These are phyloP conservation scores for Camellia sinensis DNA, from an alignment of 148 eudicot genomes.

Conservation along the genomic window DNA sequence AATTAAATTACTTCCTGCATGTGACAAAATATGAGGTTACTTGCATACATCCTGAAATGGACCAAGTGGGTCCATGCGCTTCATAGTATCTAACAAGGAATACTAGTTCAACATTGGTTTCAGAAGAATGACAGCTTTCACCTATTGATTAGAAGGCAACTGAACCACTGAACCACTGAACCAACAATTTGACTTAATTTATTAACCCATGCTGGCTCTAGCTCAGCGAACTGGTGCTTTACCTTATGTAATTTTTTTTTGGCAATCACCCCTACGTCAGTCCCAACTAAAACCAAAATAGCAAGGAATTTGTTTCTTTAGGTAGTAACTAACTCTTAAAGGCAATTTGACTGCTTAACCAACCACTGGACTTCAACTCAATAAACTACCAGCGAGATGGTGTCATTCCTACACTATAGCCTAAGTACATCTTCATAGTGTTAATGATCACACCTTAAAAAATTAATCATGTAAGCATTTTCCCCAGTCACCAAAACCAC, in stretches of 20 bases:
- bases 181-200: not conserved
- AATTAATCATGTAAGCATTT: not conserved
- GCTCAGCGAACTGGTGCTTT: too few relatives aligned
- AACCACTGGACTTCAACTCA: not conserved
- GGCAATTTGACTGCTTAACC: not conserved
- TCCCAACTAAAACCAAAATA: too few relatives aligned
- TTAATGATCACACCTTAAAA: not conserved
- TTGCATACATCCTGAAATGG: not conserved
- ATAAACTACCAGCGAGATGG: not conserved
- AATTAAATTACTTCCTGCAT: too few relatives aligned
- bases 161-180: too few relatives aligned
- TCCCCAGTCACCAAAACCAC: slow-evolving; percentile 1
- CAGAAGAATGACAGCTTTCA: not conserved
- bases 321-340: not conserved
- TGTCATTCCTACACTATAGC: not conserved
- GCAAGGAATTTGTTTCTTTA: too few relatives aligned
- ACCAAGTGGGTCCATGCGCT: not conserved
- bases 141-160: not conserved
- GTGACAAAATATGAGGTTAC: not conserved
- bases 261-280: too few relatives aligned
- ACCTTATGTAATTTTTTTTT: too few relatives aligned
- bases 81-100: too few relatives aligned
- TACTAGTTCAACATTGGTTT: not conserved
- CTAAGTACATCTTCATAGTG: not conserved
- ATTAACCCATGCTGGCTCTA: too few relatives aligned